A percentile compares a stretch with the other conserved stretches of the same genome.
These are phyloP conservation scores for Xylaria sp. DNA, from an alignment of 2,329 filamentous ascomycete species.

Conservation along the genomic window DNA sequence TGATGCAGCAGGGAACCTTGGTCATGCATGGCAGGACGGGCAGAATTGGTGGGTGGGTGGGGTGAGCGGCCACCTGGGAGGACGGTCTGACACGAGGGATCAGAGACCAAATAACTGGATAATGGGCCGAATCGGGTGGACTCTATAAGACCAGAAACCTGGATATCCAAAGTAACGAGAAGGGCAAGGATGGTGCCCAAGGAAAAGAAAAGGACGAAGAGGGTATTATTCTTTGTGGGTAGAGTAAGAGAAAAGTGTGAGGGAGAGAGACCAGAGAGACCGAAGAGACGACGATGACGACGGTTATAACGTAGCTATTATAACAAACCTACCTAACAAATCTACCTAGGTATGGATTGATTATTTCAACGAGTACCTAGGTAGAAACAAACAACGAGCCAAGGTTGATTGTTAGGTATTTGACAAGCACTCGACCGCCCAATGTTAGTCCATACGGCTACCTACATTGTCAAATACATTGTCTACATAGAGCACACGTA, in stretches of 20 bases:
- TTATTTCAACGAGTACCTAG: too few relatives aligned
- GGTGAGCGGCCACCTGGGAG: neutral
- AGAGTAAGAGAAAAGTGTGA: neutral
- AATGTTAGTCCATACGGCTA: too few relatives aligned
- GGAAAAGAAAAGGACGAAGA: neutral
- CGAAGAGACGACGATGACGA: neutral
- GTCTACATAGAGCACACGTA: too few relatives aligned
- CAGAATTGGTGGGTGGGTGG: conserved; percentile 15
- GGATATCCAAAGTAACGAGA: neutral
- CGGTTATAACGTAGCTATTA: neutral
- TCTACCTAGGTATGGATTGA: too few relatives aligned
- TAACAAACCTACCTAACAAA: too few relatives aligned
- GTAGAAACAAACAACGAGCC: too few relatives aligned
- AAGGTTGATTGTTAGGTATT: too few relatives aligned
- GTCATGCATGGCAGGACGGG: conserved; percentile 28
- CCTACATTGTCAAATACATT: too few relatives aligned
- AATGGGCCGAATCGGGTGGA: neutral
- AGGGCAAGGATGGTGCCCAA: neutral
- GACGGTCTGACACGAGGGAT: conserved; percentile 5
- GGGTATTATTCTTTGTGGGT: too few relatives aligned
- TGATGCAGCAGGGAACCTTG: conserved; percentile 20
- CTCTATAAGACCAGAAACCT: neutral
- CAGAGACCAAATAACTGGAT: conserved; percentile 7
- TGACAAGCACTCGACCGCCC: too few relatives aligned
- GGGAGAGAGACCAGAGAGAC: neutral